Base-by-base conservation (phyloP, 129 eudicot species). In the Solidago caesia region DNA sequence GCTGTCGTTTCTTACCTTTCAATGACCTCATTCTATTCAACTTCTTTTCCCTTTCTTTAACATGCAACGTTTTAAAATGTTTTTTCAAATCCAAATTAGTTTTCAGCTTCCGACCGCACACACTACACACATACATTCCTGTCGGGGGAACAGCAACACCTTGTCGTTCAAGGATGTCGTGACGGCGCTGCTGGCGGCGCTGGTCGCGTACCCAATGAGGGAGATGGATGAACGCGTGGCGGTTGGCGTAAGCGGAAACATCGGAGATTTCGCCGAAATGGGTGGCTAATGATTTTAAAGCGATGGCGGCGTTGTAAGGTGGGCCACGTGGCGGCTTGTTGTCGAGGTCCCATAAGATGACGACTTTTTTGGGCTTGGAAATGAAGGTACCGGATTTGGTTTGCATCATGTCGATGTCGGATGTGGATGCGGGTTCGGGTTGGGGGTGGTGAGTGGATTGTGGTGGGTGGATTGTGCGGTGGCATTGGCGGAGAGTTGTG, bases 311-410 rank as follows among this genome's bases (percentile, higher is more conserved):
- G 65, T 82, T 75, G 77, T 83, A 94, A 6, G 99, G 99, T 33
- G 99, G 94, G 26, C 99, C 98, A 1, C 99, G 96, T 6, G 99
- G 99, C 2, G 99, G 97, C 67, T 94, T 94, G 84, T 94, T 94
- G 80, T 94, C 99, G 0, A 94, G 76, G 74, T 94, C 99, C 99
- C 97, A 94, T 33, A 94, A 44, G 43, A 94, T 80, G 5, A 91
- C 96, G 1, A 94, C 99, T 67, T 94, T 94, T 59, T 87, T 84
- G 6, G 96, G 85, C 78, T 86, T 94, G 33, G 93, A 80, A 1
- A 87, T 59, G 81, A 78, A 94, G 6, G 79, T 0, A 6, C 93
- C 99, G 1, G 82, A 79, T 55, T 56, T 82, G 60, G 83, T 90
- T 8, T 57, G 81, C 46, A 86, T 86, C 97, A 94, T 90, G 84